Conservation (phyloP, 2,329 filamentous ascomycete genomes). For the Fusarium algeriense region DNA sequence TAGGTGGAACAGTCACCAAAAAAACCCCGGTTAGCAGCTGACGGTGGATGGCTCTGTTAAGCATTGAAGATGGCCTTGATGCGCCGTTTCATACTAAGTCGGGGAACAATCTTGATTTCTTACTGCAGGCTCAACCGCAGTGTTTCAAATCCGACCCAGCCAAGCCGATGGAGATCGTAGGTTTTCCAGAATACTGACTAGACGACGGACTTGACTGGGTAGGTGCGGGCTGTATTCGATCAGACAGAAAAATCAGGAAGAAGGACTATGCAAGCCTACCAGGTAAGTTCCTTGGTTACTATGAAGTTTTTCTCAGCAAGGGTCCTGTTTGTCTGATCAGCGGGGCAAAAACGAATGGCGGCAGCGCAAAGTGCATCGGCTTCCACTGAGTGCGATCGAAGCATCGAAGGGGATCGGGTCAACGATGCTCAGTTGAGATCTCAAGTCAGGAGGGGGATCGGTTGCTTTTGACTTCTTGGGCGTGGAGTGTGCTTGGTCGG, state of each 20-base stretch:
- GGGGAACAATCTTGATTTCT: conserved; percentile 4
- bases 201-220: neutral
- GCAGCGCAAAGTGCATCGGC: conserved; percentile 27
- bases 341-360: conserved; percentile 24
- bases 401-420: conserved; percentile 32
- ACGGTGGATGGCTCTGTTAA: neutral
- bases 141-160: conserved; percentile 21
- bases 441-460: conserved; percentile 45
- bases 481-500: conserved; percentile 25
- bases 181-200: conserved; percentile 24
- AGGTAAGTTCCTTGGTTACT: conserved; percentile 38
- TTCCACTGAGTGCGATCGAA: conserved; percentile 31
- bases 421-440: conserved; percentile 43
- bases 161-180: conserved; percentile 7
- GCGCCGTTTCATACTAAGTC: conserved; percentile 5
- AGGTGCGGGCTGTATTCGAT: conserved; percentile 7
- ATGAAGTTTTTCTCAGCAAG: conserved; percentile 5
- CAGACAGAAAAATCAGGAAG: neutral
- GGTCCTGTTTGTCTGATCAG: conserved; percentile 30
- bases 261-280: neutral
- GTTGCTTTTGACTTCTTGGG: conserved; percentile 31
- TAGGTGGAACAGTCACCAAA: neutral
- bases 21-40: neutral
- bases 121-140: conserved; percentile 8
- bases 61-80: conserved; percentile 5